A percentile compares a stretch with the other conserved stretches of the same genome.
Evolutionary conservation across 1,139 yeast genomes (phyloP).

Genomic region (Debaryomycetaceae sp.): DNA sequence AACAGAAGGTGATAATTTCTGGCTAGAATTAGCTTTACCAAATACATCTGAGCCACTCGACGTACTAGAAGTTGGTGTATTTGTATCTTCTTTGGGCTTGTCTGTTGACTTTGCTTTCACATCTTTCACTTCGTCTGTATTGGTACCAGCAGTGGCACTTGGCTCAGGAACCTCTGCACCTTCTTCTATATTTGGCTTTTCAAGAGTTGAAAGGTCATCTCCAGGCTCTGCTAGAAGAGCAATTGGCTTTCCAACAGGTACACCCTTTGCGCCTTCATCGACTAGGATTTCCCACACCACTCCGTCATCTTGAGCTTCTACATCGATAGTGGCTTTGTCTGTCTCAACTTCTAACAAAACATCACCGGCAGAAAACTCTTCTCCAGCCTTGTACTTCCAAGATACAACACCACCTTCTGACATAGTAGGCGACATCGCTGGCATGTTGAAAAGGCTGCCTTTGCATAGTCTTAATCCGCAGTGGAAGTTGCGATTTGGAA

Average conservation of each 20-base stretch:
- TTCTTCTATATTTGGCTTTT: constrained; percentile 48
- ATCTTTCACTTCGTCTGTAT: constrained; percentile 9
- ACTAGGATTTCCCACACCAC: constrained; percentile 72
- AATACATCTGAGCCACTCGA: constrained; percentile 13
- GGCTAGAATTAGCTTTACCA: constrained; percentile 56
- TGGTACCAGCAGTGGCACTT: constrained; percentile 8
- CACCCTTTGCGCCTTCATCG: constrained; percentile 69
- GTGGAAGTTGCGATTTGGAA: constrained; percentile 15
- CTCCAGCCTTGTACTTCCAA: constrained; percentile 89
- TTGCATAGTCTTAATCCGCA: constrained; percentile 21
- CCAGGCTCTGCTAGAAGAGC: constrained; percentile 86
- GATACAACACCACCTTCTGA: constrained; percentile 94
- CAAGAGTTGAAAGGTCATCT: constrained; percentile 69
- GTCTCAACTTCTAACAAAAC: constrained; percentile 87
- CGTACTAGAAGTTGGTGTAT: neutral
- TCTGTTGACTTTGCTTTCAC: constrained; percentile 6
- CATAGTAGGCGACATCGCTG: constrained; percentile 99
- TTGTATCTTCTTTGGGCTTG: constrained; percentile 4
- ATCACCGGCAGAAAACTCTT: constrained; percentile 76
- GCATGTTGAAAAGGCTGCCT: constrained; percentile 79
- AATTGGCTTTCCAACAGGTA: constrained; percentile 86
- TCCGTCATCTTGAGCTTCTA: constrained; percentile 93
- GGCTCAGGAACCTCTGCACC: constrained; percentile 12
- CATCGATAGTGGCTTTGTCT: constrained; percentile 90
- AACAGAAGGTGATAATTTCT: constrained; percentile 79